Conservation (phyloP, 1,284 basidiomycete genomes). For the Ganoderma boninense region DNA sequence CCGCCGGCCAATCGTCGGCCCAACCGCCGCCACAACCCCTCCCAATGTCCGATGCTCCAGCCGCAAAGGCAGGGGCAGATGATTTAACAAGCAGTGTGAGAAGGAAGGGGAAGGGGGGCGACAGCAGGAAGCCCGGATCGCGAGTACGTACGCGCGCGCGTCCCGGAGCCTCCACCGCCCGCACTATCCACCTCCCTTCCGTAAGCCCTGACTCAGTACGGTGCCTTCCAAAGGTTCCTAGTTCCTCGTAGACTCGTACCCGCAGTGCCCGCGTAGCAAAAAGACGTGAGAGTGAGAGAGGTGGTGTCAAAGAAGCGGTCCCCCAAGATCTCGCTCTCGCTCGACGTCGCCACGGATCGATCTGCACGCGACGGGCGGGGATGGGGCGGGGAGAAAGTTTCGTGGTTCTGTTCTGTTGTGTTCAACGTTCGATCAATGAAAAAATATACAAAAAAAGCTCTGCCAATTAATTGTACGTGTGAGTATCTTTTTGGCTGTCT, state of each 20-base stretch:
- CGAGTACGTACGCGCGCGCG: background rate
- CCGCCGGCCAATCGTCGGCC: background rate
- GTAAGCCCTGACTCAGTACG: background rate
- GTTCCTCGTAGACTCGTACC: background rate
- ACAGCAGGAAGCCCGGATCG: background rate
- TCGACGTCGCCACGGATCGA: background rate
- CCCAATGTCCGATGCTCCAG: background rate
- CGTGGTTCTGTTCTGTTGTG: too few relatives aligned
- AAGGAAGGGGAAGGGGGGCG: background rate
- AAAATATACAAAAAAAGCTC: background rate
- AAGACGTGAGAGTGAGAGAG: background rate
- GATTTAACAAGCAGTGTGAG: background rate
- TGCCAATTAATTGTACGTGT: conserved; percentile 19
- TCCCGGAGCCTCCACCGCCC: background rate
- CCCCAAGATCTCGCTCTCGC: background rate
- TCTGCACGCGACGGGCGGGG: too few relatives aligned
- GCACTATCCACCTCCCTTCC: background rate
- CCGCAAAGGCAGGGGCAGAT: background rate
- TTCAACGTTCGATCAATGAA: too few relatives aligned
- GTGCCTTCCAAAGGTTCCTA: too few relatives aligned
- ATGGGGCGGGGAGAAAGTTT: too few relatives aligned
- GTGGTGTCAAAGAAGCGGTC: background rate
- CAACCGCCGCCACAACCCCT: background rate
- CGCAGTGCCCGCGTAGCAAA: background rate
- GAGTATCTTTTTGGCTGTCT: conserved; percentile 19